Evolutionary conservation across 1,284 basidiomycete species (phyloP), one percentile per base, ranked within the genome.

Genomic region (Clitocybe nebularis): DNA sequence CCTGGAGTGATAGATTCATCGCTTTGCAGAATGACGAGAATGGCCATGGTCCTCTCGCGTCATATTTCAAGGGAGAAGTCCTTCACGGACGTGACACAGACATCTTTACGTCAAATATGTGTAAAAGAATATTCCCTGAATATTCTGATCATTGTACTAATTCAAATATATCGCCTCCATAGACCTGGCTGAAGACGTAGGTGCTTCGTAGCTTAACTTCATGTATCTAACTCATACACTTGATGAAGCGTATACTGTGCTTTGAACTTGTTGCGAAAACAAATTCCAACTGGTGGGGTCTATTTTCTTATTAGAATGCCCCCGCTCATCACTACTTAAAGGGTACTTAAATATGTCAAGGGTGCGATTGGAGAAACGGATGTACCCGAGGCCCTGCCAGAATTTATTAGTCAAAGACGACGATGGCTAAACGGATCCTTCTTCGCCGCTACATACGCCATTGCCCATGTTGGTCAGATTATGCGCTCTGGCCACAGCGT

Each of bases 61-160:
- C 89, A 0, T 99, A 99, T 65, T 99, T 99, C 73, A 93, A 96
- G 61, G 95, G 96, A 20, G 96, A 99, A 62, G 81, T 90, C 23
- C 66, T 97, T 36, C 84, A 93, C 52, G 92, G 92, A 5, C 79
- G 84, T 16, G 91, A 96, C 55, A 93, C 93, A 0, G 91, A 96
- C 58, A 93, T 97, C 29, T 98, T 97, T 62, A 96, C 91, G 0
- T 93, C 88, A 3, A 91, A 91, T 54, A 91, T 90, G 88, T 90
- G 86, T 87, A 65, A 45, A 80, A n/a, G 75, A 4, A 9, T 38
- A 10, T 24, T 4, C 43, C 32, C 30, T 23, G 44, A 8, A 14
- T 36, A 28, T 35, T 20, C 13, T 7, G 6, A 20, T 26, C 22
- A 14, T 39, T 30, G 13, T 13, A 4, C 11, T 30, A 39, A 48